These are phyloP conservation scores for Rhizomucor miehei DNA, from an alignment of 371 early-diverging fungal species.

Conservation along the genomic window DNA sequence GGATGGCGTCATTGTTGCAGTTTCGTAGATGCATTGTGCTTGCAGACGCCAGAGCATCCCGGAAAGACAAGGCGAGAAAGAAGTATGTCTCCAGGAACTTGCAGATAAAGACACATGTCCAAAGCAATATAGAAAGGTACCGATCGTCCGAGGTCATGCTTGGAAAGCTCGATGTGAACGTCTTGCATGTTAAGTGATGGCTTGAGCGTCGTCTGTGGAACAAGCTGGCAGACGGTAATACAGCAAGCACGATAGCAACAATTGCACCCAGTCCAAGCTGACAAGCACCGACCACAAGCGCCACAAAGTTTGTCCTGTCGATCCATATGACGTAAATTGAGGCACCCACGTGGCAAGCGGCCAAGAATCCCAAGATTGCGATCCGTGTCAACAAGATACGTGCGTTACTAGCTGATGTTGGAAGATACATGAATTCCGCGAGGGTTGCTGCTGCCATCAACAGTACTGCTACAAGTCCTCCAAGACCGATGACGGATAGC, in stretches of 20 bases:
- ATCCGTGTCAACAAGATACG: conserved; percentile 60
- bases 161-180: conserved; percentile 81
- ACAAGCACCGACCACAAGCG: conserved; percentile 56
- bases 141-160: conserved; percentile 63
- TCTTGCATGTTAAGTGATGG: conserved; percentile 59
- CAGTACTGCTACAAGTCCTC: conserved; percentile 70
- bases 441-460: conserved; percentile 64
- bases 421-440: conserved; percentile 71
- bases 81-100: conserved; percentile 85
- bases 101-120: conserved; percentile 74
- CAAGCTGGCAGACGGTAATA: conserved; percentile 62
- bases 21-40: conserved; percentile 46
- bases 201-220: conserved; percentile 44
- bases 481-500: conserved; percentile 65
- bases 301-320: conserved; percentile 32
- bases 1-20: conserved; percentile 51
- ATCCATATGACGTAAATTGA: conserved; percentile 56
- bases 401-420: conserved; percentile 45
- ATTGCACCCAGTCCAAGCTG: conserved; percentile 69
- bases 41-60: conserved; percentile 70
- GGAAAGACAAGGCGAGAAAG: conserved; percentile 77
- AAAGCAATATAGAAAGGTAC: conserved; percentile 67
- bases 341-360: conserved; percentile 62
- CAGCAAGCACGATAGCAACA: conserved; percentile 59
- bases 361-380: conserved; percentile 52